Conservation (phyloP, 176 grass and related monocot genomes). For the Aegilops bicornis region DNA sequence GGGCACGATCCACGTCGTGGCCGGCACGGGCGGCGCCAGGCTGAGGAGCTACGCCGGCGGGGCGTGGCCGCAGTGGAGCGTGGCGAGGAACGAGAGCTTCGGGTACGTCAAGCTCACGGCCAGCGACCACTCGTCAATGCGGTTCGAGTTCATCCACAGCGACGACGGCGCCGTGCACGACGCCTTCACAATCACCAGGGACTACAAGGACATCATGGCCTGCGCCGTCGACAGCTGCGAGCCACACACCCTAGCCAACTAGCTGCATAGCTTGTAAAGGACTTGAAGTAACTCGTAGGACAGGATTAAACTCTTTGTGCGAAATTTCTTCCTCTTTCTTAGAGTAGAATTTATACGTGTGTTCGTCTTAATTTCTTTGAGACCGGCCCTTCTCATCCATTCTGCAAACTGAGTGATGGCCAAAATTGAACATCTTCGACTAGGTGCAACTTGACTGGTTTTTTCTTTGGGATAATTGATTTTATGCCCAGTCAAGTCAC, state of each 20-base stretch:
- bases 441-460: no score
- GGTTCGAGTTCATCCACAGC: constrained; percentile 80
- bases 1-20: constrained; percentile 67
- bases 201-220: constrained; percentile 59
- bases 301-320: no score
- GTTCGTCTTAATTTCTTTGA: no score
- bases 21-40: constrained; percentile 46
- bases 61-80: constrained; percentile 57
- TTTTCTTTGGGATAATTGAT: no score
- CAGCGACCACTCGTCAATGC: constrained; percentile 49
- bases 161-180: constrained; percentile 60
- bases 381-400: no score
- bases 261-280: no score
- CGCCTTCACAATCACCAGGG: constrained; percentile 62
- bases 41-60: constrained; percentile 43
- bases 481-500: no score
- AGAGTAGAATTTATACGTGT: no score
- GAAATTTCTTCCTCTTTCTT: no score
- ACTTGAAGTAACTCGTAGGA: no score
- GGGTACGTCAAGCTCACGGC: constrained; percentile 81
- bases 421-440: no score
- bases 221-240: constrained; percentile 62
- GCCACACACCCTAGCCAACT: constrained; percentile 45
- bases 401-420: no score
- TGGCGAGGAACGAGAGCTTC: constrained; percentile 49